phyloP scores from a whole-genome alignment of 805 yeast species.

The Zygotorulaspora chibaensis region DNA sequence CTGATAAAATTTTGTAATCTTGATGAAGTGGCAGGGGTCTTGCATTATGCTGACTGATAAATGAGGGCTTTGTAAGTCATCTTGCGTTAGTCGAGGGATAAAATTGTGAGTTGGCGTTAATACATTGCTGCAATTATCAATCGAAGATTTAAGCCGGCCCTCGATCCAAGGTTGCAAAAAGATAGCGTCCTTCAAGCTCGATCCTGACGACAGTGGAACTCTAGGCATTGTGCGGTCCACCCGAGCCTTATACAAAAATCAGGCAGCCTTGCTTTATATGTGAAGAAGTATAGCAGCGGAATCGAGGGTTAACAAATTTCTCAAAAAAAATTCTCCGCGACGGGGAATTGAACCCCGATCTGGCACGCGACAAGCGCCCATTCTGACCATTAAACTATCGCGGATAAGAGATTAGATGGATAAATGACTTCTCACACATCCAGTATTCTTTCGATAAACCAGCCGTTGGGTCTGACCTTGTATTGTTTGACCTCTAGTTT shows the following conservation, averaged over 20 bases:
- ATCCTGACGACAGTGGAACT: constrained; percentile 14
- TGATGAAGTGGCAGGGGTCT: constrained; percentile 21
- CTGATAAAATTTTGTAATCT: constrained; percentile 23
- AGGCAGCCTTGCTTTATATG: neutral
- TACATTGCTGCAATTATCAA: neutral
- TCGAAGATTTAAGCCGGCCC: constrained; percentile 3
- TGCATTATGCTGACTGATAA: constrained; percentile 9
- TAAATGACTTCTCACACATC: too few relatives aligned
- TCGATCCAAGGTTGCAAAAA: constrained; percentile 27
- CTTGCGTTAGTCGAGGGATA: constrained; percentile 12
- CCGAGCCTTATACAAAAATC: neutral
- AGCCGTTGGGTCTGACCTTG: too few relatives aligned
- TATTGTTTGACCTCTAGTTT: too few relatives aligned
- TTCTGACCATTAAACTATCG: constrained; percentile 31
- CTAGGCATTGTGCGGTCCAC: constrained; percentile 19
- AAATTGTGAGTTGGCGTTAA: constrained; percentile 8
- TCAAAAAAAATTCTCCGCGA: constrained; percentile 27
- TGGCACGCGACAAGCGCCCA: constrained; percentile 30
- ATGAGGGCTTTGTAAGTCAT: constrained; percentile 14
- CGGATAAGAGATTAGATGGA: constrained; percentile 12
- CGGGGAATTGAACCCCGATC: constrained; percentile 31
- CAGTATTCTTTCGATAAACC: too few relatives aligned
- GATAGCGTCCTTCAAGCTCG: constrained; percentile 19
- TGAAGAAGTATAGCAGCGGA: neutral
- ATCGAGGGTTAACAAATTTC: neutral